These are phyloP conservation scores for Globisporangium yorkense DNA, from an alignment of 352 stramenopile species.

Conservation along the genomic window DNA sequence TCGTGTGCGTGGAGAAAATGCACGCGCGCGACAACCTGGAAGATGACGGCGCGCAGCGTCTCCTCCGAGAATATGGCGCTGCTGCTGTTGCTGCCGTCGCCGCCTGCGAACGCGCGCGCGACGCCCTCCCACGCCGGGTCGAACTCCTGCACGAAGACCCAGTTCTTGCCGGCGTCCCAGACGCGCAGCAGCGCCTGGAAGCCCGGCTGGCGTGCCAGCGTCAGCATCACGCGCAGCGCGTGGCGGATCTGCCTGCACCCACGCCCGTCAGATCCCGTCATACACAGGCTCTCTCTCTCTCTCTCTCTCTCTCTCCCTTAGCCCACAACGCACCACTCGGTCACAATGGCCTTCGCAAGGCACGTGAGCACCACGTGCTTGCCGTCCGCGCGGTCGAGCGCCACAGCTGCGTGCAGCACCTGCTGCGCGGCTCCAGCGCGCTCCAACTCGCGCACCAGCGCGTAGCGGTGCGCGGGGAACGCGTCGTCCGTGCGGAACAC, in stretches of 20 bases:
- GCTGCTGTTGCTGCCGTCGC: background rate
- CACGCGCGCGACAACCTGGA: constrained; percentile 45
- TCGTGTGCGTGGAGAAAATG: constrained; percentile 54
- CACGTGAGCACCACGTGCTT: constrained; percentile 32
- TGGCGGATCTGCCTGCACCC: constrained; percentile 38
- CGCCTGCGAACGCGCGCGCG: constrained; percentile 16
- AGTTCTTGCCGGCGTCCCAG: constrained; percentile 43
- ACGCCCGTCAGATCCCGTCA: no score
- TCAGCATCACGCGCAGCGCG: constrained; percentile 26
- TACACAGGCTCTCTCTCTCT: no score
- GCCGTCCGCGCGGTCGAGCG: constrained; percentile 5
- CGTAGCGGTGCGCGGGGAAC: constrained; percentile 24
- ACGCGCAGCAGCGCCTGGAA: constrained; percentile 47
- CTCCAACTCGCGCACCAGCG: constrained; percentile 15
- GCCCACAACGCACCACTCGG: constrained; percentile 20
- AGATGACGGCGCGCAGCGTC: constrained; percentile 35
- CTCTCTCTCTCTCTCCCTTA: no score
- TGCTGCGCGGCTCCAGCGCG: background rate
- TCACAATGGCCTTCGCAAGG: constrained; percentile 29
- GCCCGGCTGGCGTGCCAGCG: constrained; percentile 19
- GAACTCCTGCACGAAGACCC: constrained; percentile 57
- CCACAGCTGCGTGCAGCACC: constrained; percentile 25
- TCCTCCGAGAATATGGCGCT: constrained; percentile 29
- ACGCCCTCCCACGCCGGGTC: constrained; percentile 23
- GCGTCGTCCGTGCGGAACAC: constrained; percentile 17